A percentile compares a stretch with the other conserved stretches of the same genome.
These are phyloP conservation scores for Castanea crenata DNA, from an alignment of 306 rosid species.

Conservation along the genomic window DNA sequence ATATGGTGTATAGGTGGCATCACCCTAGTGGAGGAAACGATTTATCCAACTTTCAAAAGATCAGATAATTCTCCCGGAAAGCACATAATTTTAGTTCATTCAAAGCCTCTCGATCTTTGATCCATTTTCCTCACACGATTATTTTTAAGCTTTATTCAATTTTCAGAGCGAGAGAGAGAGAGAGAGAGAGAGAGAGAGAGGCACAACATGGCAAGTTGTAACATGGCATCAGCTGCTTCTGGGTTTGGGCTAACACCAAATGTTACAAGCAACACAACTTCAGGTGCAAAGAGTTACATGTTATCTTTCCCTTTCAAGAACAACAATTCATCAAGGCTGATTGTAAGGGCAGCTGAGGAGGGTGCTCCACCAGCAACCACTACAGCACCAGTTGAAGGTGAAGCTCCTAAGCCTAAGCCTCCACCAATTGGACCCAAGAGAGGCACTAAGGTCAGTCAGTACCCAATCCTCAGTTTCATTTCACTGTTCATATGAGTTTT, in stretches of 20 bases:
- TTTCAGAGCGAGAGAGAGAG: not conserved
- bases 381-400: slow-evolving; percentile 31
- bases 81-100: slow-evolving; percentile 27
- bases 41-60: slow-evolving; percentile 32
- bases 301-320: slow-evolving; percentile 42
- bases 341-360: slow-evolving; percentile 66
- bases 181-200: not conserved
- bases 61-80: slow-evolving; percentile 44
- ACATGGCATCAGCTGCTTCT: slow-evolving; percentile 81
- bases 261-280: slow-evolving; percentile 35
- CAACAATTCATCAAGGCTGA: slow-evolving; percentile 43
- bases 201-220: slow-evolving; percentile 49
- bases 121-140: slow-evolving; percentile 5
- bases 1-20: slow-evolving; percentile 73
- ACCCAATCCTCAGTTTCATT: not conserved
- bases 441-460: slow-evolving; percentile 63
- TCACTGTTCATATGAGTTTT: not conserved
- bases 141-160: slow-evolving; percentile 2
- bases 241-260: slow-evolving; percentile 59
- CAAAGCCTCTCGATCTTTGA: slow-evolving; percentile 38
- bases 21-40: slow-evolving; percentile 59
- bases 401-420: slow-evolving; percentile 65
- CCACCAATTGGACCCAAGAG: slow-evolving; percentile 96
- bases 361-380: slow-evolving; percentile 44
- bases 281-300: slow-evolving; percentile 33